Evolutionary conservation across 2,329 filamentous ascomycete species (phyloP), one percentile per base, ranked within the genome.

Genomic region (Epicoccum nigrum): DNA sequence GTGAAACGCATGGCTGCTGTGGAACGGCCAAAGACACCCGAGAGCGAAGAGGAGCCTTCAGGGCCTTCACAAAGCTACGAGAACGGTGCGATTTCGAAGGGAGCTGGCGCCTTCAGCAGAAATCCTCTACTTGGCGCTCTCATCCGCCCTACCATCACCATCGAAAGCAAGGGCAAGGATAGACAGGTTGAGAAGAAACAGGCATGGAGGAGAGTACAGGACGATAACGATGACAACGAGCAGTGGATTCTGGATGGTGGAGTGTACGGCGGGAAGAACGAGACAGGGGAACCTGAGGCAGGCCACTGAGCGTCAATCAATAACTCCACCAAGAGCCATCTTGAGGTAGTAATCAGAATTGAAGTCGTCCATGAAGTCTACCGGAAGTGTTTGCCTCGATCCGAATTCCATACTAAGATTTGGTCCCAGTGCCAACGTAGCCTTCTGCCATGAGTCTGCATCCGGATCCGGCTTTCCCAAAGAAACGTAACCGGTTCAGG

Each of bases 111-210:
- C 2, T 90, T 89, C 62, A 87, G 85, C 60, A 80, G 77, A 49
- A 92, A 91, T 56, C 88, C 88, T 1, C 70, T 90, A 23, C 73
- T 90, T 11, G 83, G 83, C 2, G 80, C 81, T 0, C 65, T 90
- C 56, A 87, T 91, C 58, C 80, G 83, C 59, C 88, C 88, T 0
- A 81, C 86, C 2, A 77, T 77, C 35, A 75, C 71, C 47, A 59
- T 70, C 0, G 57, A 86, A 60, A 81, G 76, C 9, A 83, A 85
- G 62, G 82, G 77, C 6, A 77, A 75, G 45, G 74, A 68, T 11
- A 72, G 67, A 35, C 61, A 69, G 42, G 49, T 60, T 21, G 75
- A 74, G 51, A 72, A 68, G 56, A 71, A 65, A 52, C 74, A 69
- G 31, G 70, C 71, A 4, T 81, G 79, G 79, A 68, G 79, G 37